These are phyloP conservation scores for Calcarisporium arbuscula DNA, from an alignment of 2,329 filamentous ascomycete genomes.

Conservation along the genomic window DNA sequence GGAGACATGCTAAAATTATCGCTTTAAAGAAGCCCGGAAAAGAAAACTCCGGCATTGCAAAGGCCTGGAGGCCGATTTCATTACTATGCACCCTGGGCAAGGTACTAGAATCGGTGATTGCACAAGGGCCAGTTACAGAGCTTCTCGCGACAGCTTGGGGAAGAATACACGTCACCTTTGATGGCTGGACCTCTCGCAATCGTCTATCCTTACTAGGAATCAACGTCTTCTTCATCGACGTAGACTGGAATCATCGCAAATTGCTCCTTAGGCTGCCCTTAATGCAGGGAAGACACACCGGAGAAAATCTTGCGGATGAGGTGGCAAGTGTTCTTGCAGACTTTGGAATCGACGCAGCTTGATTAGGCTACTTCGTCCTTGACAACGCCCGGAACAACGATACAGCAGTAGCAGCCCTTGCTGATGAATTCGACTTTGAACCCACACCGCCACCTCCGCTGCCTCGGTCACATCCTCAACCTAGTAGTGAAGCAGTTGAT, in stretches of 20 bases:
- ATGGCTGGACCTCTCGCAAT: constrained; percentile 3
- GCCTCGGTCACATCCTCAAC: constrained; percentile 2
- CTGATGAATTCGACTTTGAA: constrained; percentile 1
- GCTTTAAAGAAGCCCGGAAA: constrained; percentile 20
- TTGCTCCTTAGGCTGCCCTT: constrained; percentile 1
- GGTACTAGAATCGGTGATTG: too few species aligned
- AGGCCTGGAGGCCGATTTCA: constrained; percentile 19
- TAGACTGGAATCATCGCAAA: neutral
- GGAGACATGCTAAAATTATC: constrained; percentile 17
- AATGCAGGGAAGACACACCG: constrained; percentile 1
- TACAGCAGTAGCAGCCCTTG: constrained; percentile 1
- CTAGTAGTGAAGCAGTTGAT: constrained; percentile 1
- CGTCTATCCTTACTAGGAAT: constrained; percentile 1
- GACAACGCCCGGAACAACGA: neutral
- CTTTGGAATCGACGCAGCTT: constrained; percentile 1
- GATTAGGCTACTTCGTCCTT: constrained; percentile 2
- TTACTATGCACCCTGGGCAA: too few species aligned
- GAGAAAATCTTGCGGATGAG: constrained; percentile 1
- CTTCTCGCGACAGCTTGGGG: constrained; percentile 1
- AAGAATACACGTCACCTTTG: constrained; percentile 2
- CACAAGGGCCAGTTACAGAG: constrained; percentile 1
- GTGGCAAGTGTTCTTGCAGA: neutral
- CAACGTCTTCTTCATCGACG: constrained; percentile 1
- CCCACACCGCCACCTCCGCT: neutral
- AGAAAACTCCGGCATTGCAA: constrained; percentile 17